A percentile compares a stretch with the other conserved stretches of the same genome.
These are phyloP conservation scores for Aspergillus nomiae DNA, from an alignment of 2,329 filamentous ascomycete species.

Conservation along the genomic window DNA sequence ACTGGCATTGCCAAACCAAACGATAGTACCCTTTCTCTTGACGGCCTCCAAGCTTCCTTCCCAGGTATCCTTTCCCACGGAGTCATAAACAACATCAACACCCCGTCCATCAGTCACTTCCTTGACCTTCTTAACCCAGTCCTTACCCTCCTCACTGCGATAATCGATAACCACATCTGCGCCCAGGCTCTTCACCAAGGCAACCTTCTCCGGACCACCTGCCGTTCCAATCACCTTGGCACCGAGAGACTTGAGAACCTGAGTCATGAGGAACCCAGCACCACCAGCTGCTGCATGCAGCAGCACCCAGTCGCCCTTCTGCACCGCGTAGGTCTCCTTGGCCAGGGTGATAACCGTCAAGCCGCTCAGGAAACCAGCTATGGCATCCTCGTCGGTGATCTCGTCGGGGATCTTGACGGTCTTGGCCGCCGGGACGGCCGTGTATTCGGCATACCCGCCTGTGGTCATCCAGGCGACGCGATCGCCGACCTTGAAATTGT, in stretches of 20 bases:
- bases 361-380: slow-evolving; percentile 75
- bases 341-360: slow-evolving; percentile 80
- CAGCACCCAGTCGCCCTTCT: slow-evolving; percentile 77
- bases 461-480: slow-evolving; percentile 69
- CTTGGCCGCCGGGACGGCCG: slow-evolving; percentile 53
- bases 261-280: slow-evolving; percentile 72
- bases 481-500: slow-evolving; percentile 65
- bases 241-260: slow-evolving; percentile 71
- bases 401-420: slow-evolving; percentile 65
- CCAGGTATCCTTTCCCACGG: slow-evolving; percentile 83
- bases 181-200: slow-evolving; percentile 66
- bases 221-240: slow-evolving; percentile 80
- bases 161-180: slow-evolving; percentile 75
- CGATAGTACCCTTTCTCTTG: slow-evolving; percentile 73
- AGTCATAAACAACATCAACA: slow-evolving; percentile 78
- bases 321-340: slow-evolving; percentile 67
- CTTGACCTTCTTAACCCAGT: slow-evolving; percentile 77
- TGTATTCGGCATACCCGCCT: slow-evolving; percentile 62
- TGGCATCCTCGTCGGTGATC: slow-evolving; percentile 63
- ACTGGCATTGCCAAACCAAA: slow-evolving; percentile 80
- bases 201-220: slow-evolving; percentile 70
- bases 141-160: slow-evolving; percentile 79
- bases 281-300: slow-evolving; percentile 86
- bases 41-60: slow-evolving; percentile 74
- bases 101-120: slow-evolving; percentile 78